Evolutionary conservation across 2,329 filamentous ascomycete species (phyloP).

Genomic region (Verticillium klebahnii): DNA sequence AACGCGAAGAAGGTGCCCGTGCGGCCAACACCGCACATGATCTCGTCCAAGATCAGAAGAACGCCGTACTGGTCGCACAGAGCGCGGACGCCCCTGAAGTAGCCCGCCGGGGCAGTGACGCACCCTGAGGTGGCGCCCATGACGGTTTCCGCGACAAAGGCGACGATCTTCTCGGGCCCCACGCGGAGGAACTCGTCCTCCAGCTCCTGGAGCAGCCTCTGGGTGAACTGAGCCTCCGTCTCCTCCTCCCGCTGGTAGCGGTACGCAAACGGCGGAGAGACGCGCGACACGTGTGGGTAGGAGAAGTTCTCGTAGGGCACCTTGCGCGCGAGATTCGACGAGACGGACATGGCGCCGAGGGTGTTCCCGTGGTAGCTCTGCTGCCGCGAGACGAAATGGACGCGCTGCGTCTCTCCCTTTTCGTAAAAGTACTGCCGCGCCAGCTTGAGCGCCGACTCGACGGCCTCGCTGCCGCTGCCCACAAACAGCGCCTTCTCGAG

Average conservation of each 20-base stretch:
- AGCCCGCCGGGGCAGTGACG: constrained; percentile 45
- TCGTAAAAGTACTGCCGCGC: constrained; percentile 44
- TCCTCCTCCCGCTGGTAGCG: constrained; percentile 26
- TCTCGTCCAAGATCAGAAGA: constrained; percentile 52
- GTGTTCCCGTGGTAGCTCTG: constrained; percentile 48
- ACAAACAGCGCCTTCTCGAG: constrained; percentile 14
- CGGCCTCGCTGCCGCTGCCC: constrained; percentile 26
- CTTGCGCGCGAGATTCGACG: constrained; percentile 20
- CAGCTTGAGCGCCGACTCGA: constrained; percentile 43
- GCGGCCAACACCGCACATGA: constrained; percentile 67
- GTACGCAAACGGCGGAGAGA: constrained; percentile 41
- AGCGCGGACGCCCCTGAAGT: constrained; percentile 46
- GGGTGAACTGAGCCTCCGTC: constrained; percentile 33
- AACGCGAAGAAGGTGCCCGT: constrained; percentile 59
- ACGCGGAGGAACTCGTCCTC: constrained; percentile 41
- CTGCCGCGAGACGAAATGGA: constrained; percentile 36
- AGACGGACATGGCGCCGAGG: constrained; percentile 37
- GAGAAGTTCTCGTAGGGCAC: constrained; percentile 20
- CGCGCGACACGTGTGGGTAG: constrained; percentile 19
- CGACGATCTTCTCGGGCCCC: constrained; percentile 40
- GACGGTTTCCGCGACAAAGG: constrained; percentile 61
- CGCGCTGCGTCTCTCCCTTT: constrained; percentile 26
- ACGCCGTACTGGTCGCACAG: constrained; percentile 53
- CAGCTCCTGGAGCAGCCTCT: constrained; percentile 35
- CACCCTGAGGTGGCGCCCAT: constrained; percentile 53